Base-by-base conservation (phyloP, 371 early-diverging fungal genomes). In the Syncephalis plumigaleata region DNA sequence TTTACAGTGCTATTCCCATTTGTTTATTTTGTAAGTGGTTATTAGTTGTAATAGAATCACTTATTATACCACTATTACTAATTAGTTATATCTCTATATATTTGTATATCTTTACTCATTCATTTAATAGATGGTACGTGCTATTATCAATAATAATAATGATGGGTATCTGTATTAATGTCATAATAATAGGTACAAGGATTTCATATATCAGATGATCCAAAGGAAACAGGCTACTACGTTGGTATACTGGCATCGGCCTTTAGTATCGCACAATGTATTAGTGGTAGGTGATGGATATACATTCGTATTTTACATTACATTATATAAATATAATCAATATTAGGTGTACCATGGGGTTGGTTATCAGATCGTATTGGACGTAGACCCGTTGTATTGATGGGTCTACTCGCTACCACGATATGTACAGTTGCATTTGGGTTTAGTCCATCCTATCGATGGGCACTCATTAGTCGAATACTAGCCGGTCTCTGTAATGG, bases 401-500 rank as follows among this genome's bases (percentile, higher is more conserved):
- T 77, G 9, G 94, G 94, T 0, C 63, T 90, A 9, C 46, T 74
- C 20, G 86, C 87, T 22, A 87, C 84, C 9, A 63, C 75, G 3
- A 50, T 77, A 2, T 68, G 77, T 18, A 71, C 71, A 25, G 22
- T 81, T 16, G 44, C 78, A 25, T 89, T 93, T 62, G 93, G 89
- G 0, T 50, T 84, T 15, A 74, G 79, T 36, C 71, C 68, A 22
- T 68, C 74, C 1, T 72, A 75, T 39, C 37, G 55, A 5, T 76
- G 71, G 75, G 90, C 88, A 2, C 46, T 89, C 20, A 51, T 61
- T 5, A 61, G 74, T 8, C 71, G 88, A 5, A 60, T 67, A 15
- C 45, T 77, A 36, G 77, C 79, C 52, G 93, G 93, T 13, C 46
- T 84, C 16, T 53, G 90, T 37, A 86, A 84, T 57, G 79, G 75